A percentile compares a stretch with the other conserved stretches of the same genome.
These are phyloP conservation scores for Boletus rubropictus DNA, from an alignment of 768 basidiomycete genomes.

Conservation along the genomic window DNA sequence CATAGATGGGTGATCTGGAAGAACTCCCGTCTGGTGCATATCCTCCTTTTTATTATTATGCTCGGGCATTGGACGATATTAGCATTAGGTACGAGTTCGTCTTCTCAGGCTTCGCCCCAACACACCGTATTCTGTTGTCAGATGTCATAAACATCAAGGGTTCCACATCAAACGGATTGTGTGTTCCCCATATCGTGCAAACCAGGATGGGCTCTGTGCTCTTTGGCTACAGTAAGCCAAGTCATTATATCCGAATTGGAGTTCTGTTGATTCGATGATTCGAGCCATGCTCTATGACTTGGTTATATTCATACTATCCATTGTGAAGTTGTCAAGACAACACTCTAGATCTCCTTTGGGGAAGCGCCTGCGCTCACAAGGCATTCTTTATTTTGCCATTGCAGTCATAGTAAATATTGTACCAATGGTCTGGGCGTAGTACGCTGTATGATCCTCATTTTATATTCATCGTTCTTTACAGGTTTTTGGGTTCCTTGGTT, in stretches of 20 bases:
- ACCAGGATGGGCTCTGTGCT: neutral
- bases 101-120: too few relatives aligned
- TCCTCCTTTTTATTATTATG: neutral
- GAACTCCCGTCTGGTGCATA: neutral
- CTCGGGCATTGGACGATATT: neutral
- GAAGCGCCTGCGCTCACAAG: neutral
- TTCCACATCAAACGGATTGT: neutral
- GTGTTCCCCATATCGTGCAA: neutral
- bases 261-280: neutral
- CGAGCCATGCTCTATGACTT: neutral
- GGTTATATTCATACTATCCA: neutral
- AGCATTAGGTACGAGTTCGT: neutral
- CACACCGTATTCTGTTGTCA: neutral
- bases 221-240: neutral
- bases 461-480: neutral
- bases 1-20: neutral
- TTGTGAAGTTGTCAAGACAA: neutral
- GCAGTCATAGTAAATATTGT: conserved; percentile 7
- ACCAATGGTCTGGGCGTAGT: conserved; percentile 1
- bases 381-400: neutral
- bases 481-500: conserved; percentile 8
- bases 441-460: rapidly evolving
- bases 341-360: neutral
- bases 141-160: neutral
- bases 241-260: neutral